Conservation (phyloP, 2,329 filamentous ascomycete species). For the Penicillium crustosum region DNA sequence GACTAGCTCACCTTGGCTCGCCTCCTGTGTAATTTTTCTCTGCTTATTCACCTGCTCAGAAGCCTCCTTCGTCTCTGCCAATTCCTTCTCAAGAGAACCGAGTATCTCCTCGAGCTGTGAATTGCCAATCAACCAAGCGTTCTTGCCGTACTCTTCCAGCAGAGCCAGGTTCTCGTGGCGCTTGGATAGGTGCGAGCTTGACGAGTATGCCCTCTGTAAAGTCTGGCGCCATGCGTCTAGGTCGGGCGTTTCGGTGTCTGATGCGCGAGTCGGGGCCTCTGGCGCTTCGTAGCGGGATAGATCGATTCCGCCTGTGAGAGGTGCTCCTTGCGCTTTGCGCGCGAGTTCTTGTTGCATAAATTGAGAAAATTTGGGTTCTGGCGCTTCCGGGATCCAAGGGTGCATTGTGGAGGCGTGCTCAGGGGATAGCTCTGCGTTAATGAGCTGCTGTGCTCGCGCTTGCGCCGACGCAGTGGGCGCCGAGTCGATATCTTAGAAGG, state of each 20-base stretch:
- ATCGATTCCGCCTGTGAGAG: conserved; percentile 66
- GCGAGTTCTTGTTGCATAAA: conserved; percentile 67
- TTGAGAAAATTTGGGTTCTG: conserved; percentile 60
- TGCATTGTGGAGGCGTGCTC: conserved; percentile 54
- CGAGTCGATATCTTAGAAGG: conserved; percentile 70
- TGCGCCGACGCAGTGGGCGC: conserved; percentile 64
- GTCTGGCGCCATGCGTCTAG: conserved; percentile 51
- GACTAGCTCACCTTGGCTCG: conserved; percentile 68
- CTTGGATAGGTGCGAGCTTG: conserved; percentile 57
- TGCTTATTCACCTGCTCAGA: conserved; percentile 72
- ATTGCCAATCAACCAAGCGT: conserved; percentile 88
- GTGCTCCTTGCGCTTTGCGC: conserved; percentile 62
- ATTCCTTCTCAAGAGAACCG: conserved; percentile 68
- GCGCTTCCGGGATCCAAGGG: conserved; percentile 57
- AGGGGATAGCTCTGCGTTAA: conserved; percentile 63
- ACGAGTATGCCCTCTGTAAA: conserved; percentile 58
- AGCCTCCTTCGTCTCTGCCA: conserved; percentile 65
- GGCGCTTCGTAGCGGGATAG: conserved; percentile 80
- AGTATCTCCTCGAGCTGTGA: conserved; percentile 73
- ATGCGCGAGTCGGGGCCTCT: conserved; percentile 53
- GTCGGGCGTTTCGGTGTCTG: conserved; percentile 33
- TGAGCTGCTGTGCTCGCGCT: conserved; percentile 66
- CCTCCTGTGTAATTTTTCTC: conserved; percentile 69
- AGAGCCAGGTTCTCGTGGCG: conserved; percentile 65
- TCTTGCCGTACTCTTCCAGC: conserved; percentile 80